Evolutionary conservation across 2,329 filamentous ascomycete genomes (phyloP), one percentile per base, ranked within the genome.

Genomic region (Chaetomiaceae sp.): DNA sequence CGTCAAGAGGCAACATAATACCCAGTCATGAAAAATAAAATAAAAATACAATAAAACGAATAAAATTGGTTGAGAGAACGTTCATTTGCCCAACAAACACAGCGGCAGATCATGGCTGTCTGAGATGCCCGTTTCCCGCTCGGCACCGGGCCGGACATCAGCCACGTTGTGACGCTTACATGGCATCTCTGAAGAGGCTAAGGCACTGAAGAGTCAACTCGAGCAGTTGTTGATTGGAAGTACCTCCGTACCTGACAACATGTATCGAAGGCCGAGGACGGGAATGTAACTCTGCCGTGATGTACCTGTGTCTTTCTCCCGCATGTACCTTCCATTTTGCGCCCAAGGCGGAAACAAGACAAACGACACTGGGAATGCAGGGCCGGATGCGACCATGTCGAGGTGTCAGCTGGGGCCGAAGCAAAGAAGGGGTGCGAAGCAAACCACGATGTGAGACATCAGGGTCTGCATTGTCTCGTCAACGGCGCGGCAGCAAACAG

Each of bases 401-500:
- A 22, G 12, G 35, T 39, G 45, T 48, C 45, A 44, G 40, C 35
- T 48, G 45, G 35, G 37, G 1, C 35, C 35, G 22, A 43, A 42
- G 17, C 24, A 48, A 24, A 19, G n/a, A n/a, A n/a, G n/a, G 36
- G 40, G 10, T 26, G 19, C 17, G 29, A 32, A 39, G 40, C 45
- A 43, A 48, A 48, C 45, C 40, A 48, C 40, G 35, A 43, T 30
- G 45, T 39, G 40, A 48, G 45, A 48, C 45, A 48, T 44, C 40
- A 39, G 40, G 35, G 40, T 44, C 45, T 27, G 35, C 30, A 36
- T 43, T 40, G 29, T 48, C 30, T 29, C 33, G 36, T 24, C 33
- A 32, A 42, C 45, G 33, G 15, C 33, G 38, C 33, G 9, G 20
- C 7, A 39, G 40, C 45, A 43, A 48, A 39, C 45, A 40, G 22